Conservation (phyloP, 495 filamentous ascomycete genomes). For the Aspergillus biplanus region DNA sequence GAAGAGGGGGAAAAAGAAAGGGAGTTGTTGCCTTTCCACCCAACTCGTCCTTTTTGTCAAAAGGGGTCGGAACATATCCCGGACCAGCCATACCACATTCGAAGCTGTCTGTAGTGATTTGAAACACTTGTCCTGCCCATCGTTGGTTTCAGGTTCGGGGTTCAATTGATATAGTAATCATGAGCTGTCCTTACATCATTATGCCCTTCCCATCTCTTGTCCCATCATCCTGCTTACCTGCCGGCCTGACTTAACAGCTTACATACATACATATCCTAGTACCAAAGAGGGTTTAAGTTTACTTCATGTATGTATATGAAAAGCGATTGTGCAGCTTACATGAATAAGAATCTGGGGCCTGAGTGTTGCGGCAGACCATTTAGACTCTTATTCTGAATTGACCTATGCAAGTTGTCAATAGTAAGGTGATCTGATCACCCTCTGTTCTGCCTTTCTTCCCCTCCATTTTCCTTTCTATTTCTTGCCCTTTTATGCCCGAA, state of each 20-base stretch:
- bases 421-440: constrained; percentile 3
- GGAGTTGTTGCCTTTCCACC: constrained; percentile 6
- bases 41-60: constrained; percentile 8
- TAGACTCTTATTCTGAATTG: not conserved
- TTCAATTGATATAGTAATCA: not conserved
- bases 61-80: too few species aligned
- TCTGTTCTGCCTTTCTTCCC: not conserved
- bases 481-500: not conserved
- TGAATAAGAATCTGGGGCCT: not conserved
- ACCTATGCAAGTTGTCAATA: not conserved
- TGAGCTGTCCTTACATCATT: constrained; percentile 7
- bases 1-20: not conserved
- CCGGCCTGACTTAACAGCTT: constrained; percentile 1
- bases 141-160: constrained; percentile 14
- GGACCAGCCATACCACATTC: not conserved
- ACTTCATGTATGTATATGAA: not conserved
- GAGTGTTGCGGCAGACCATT: not conserved
- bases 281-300: too few species aligned
- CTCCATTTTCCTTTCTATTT: not conserved
- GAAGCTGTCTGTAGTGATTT: not conserved
- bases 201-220: not conserved
- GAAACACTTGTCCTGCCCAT: constrained; percentile 15
- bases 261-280: not conserved
- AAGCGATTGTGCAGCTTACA: not conserved
- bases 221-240: not conserved